Base-by-base conservation (phyloP, 257 asterid genomes). In the Nyctanthes arbortristis region DNA sequence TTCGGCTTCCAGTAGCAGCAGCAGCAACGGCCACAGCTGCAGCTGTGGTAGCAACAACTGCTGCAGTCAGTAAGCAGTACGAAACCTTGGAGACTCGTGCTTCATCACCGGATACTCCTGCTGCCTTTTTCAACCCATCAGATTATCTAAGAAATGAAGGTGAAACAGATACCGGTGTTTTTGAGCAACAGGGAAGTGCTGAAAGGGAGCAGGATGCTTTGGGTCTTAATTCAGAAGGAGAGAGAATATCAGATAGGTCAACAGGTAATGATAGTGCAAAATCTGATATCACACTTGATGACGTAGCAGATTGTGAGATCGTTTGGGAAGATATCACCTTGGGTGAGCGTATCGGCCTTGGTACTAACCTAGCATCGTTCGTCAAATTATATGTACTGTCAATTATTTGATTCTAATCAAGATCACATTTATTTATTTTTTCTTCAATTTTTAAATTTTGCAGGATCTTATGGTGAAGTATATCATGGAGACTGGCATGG, bases 311-410 rank as follows among this genome's bases (percentile, higher is more conserved):
- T 60, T 90, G 98, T 81, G 98, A 93, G 81, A 90, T 93, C 65
- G 94, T 86, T 2, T 87, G 87, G 96, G 98, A 93, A 78, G 97
- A 93, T 68, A 88, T 93, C 80, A 30, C 88, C 84, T 78, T 93
- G 94, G 98, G 98, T 65, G 98, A 90, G 87, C 98, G 98, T 82
- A 93, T 93, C 69, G 98, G 98, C 71, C 96, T 93, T 79, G 98
- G 98, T 93, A 93, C 73, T 67, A 63, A 70, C 75, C 80, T 70
- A 79, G 68, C 66, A 62, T 73, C 61, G 45, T 67, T 77, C 68
- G 11, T 49, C 62, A 70, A 67, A 68, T 49, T 54, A 29, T 66
- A 70, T 27, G 66, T 71, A 66, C 16, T 49, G 31, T 77, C 61
- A 61, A 69, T n/a, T 59, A n/a, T 52, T 71, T 72, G 30, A 61